Percentiles rank a stretch among this genome's conserved stretches.
Evolutionary conservation across 2,329 filamentous ascomycete species (phyloP).

Genomic region (Fusarium keratoplasticum): DNA sequence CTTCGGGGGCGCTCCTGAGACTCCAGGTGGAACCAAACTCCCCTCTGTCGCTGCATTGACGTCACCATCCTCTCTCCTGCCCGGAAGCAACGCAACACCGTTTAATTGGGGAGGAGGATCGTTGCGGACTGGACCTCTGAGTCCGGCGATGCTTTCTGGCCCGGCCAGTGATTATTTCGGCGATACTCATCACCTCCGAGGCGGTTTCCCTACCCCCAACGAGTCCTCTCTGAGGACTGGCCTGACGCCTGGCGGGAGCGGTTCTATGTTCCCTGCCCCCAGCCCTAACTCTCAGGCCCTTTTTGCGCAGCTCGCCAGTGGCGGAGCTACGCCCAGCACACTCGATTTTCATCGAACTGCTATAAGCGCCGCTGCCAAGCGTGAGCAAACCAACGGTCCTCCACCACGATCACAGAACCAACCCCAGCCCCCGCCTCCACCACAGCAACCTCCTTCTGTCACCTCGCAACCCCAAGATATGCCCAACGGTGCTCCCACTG

Average conservation of each 20-base stretch:
- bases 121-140: conserved; percentile 90
- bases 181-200: conserved; percentile 80
- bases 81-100: conserved; percentile 77
- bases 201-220: conserved; percentile 94
- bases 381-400: conserved; percentile 58
- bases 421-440: conserved; percentile 50
- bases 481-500: conserved; percentile 52
- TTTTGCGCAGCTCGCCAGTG: conserved; percentile 81
- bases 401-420: conserved; percentile 45
- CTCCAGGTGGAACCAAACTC: conserved; percentile 84
- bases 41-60: conserved; percentile 92
- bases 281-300: conserved; percentile 89
- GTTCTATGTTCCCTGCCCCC: conserved; percentile 95
- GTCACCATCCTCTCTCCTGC: conserved; percentile 85
- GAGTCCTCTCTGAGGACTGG: conserved; percentile 94
- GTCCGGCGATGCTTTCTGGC: conserved; percentile 96
- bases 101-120: conserved; percentile 87
- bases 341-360: conserved; percentile 96
- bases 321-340: conserved; percentile 88
- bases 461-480: conserved; percentile 68
- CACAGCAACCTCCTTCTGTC: conserved; percentile 42
- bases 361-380: conserved; percentile 79
- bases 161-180: conserved; percentile 88
- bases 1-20: conserved; percentile 80
- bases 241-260: conserved; percentile 91